Evolutionary conservation across 73 alveolate genomes (phyloP).

Genomic region (Paramecium octaurelia): DNA sequence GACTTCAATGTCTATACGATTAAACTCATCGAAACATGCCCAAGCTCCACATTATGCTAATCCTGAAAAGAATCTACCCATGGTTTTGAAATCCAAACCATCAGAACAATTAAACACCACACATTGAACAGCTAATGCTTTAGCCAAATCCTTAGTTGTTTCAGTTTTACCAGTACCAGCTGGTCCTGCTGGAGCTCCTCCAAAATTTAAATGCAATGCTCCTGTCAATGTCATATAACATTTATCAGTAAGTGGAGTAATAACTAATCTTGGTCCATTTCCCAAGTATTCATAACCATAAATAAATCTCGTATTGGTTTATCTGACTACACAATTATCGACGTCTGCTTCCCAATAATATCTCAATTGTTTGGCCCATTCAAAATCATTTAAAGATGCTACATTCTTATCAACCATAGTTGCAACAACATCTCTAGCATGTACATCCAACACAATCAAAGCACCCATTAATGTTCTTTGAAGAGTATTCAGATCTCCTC

Average conservation of each 20-base stretch:
- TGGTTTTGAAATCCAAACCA: conserved; percentile 91
- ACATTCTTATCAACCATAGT: conserved; percentile 85
- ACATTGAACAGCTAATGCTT: conserved; percentile 95
- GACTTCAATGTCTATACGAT: conserved; percentile 97
- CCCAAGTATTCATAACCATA: conserved; percentile 96
- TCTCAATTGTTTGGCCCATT: conserved; percentile 94
- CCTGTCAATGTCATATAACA: conserved; percentile 95
- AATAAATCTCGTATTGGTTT: conserved; percentile 94
- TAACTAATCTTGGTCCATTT: conserved; percentile 95
- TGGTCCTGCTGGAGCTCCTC: conserved; percentile 98
- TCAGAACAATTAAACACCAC: conserved; percentile 97
- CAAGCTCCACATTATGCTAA: conserved; percentile 98
- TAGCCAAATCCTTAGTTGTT: conserved; percentile 95
- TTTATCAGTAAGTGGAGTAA: conserved; percentile 96
- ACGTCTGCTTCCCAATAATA: conserved; percentile 95
- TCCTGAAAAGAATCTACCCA: conserved; percentile 94
- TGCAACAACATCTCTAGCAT: conserved; percentile 98
- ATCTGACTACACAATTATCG: conserved; percentile 89
- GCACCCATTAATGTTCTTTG: conserved; percentile 97
- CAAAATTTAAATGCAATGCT: conserved; percentile 92
- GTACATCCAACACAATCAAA: conserved; percentile 96
- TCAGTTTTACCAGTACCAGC: conserved; percentile 99
- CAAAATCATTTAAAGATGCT: conserved; percentile 87
- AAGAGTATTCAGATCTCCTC: conserved; percentile 88
- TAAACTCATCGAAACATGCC: conserved; percentile 99